These are phyloP conservation scores for Pythium apleroticum DNA, from an alignment of 352 stramenopile species.

Conservation along the genomic window DNA sequence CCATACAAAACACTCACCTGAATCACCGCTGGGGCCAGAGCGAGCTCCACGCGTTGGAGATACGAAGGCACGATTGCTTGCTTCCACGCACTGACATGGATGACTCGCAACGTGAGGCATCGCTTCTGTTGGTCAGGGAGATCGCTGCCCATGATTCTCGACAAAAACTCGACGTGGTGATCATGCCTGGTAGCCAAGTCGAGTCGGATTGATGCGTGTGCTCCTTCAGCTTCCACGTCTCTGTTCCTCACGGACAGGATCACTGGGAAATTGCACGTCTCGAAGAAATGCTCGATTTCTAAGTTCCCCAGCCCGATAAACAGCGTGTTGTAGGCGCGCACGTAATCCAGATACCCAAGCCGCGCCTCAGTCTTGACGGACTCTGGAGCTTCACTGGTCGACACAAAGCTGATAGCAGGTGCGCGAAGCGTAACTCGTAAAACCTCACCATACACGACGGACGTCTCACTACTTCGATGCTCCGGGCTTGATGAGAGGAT, in stretches of 20 bases:
- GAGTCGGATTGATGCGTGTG: slow-evolving; percentile 22
- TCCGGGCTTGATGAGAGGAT: slow-evolving; percentile 31
- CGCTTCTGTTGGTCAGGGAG: slow-evolving; percentile 32
- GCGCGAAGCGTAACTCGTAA: slow-evolving; percentile 38
- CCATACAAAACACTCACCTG: slow-evolving; percentile 46
- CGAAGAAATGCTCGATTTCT: slow-evolving; percentile 71
- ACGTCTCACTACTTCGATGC: slow-evolving; percentile 26
- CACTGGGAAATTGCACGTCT: slow-evolving; percentile 71
- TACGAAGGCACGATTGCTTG: slow-evolving; percentile 48
- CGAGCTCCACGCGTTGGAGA: slow-evolving; percentile 68
- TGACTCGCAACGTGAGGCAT: slow-evolving; percentile 48
- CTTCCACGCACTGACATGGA: slow-evolving; percentile 58
- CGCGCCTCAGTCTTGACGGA: slow-evolving; percentile 37
- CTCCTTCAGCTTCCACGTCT: slow-evolving; percentile 24
- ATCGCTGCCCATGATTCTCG: slow-evolving; percentile 39
- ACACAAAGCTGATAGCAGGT: slow-evolving; percentile 49
- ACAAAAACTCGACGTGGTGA: slow-evolving; percentile 31
- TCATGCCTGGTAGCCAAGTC: slow-evolving; percentile 45
- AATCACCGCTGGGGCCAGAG: slow-evolving; percentile 51
- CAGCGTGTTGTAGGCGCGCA: slow-evolving; percentile 61
- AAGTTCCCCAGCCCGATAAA: slow-evolving; percentile 48
- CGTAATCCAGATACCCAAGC: slow-evolving; percentile 68
- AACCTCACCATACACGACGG: slow-evolving; percentile 61
- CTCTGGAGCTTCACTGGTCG: slow-evolving; percentile 53
- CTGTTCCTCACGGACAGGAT: slow-evolving; percentile 43